These are phyloP conservation scores for Xerocomus amazonicus DNA, from an alignment of 1,284 basidiomycete genomes.

Conservation along the genomic window DNA sequence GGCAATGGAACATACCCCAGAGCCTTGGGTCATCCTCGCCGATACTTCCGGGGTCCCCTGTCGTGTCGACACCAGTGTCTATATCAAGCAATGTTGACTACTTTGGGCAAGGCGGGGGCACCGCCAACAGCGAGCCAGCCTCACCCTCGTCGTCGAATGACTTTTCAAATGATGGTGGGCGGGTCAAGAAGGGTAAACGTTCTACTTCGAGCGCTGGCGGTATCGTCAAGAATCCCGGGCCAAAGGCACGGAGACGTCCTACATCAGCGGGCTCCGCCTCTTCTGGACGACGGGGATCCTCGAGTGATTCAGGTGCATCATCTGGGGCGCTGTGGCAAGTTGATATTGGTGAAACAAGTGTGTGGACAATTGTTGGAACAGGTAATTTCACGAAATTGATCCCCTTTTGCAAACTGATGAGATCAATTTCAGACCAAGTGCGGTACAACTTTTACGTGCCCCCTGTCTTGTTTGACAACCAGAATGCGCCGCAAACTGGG, in stretches of 20 bases:
- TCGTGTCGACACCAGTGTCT: slow-evolving; percentile 60
- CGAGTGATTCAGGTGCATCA: slow-evolving; percentile 60
- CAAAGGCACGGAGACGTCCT: slow-evolving; percentile 66
- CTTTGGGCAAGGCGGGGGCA: slow-evolving; percentile 44
- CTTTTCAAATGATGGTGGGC: slow-evolving; percentile 76
- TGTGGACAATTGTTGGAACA: slow-evolving; percentile 92
- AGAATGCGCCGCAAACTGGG: slow-evolving; percentile 58
- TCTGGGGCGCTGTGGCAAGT: slow-evolving; percentile 84
- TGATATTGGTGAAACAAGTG: slow-evolving; percentile 84
- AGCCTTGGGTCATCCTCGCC: slow-evolving; percentile 55
- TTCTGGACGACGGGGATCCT: slow-evolving; percentile 58
- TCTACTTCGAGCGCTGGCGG: slow-evolving; percentile 70
- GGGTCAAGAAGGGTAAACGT: slow-evolving; percentile 74
- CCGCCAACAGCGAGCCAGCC: slow-evolving; percentile 59
- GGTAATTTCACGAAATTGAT: slow-evolving; percentile 42
- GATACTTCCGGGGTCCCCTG: slow-evolving; percentile 60
- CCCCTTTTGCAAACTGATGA: slow-evolving; percentile 9
- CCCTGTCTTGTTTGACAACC: slow-evolving; percentile 76
- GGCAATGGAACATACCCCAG: slow-evolving; percentile 58
- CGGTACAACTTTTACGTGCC: slow-evolving; percentile 92
- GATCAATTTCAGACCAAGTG: slow-evolving; percentile 62
- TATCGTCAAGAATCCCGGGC: slow-evolving; percentile 52
- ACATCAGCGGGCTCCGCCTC: slow-evolving; percentile 71
- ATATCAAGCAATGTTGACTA: slow-evolving; percentile 56
- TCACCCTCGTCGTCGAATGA: slow-evolving; percentile 66